Conservation (phyloP, 176 grass and related monocot genomes). For the Rhynchospora pubera region DNA sequence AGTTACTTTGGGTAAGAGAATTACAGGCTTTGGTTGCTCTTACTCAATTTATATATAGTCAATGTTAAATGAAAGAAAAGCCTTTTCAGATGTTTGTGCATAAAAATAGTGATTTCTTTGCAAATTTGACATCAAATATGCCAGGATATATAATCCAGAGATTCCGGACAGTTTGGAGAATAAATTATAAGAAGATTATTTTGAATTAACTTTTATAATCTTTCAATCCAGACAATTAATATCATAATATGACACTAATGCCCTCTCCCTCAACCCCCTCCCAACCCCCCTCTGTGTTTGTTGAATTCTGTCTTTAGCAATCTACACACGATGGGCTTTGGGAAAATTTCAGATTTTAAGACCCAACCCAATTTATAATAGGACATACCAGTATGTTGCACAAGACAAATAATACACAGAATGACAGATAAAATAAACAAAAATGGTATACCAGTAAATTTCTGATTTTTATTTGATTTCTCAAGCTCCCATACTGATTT, state of each 20-base stretch:
- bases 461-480: conserved; percentile 23
- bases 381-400: background rate
- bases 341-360: background rate
- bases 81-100: background rate
- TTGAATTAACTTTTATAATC: background rate
- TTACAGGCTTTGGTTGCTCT: no score
- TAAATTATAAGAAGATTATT: background rate
- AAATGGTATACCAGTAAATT: conserved; percentile 15
- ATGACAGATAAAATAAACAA: background rate
- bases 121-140: background rate
- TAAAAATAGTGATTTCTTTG: background rate
- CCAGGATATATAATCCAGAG: background rate
- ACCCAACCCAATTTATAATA: background rate
- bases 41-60: background rate
- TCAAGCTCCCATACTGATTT: conserved; percentile 17
- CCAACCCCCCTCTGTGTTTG: background rate
- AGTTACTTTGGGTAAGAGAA: background rate
- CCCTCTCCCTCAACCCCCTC: background rate
- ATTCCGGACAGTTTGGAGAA: background rate
- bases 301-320: background rate
- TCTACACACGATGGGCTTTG: background rate
- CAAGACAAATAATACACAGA: background rate
- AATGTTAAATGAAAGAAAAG: background rate
- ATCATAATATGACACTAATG: background rate
- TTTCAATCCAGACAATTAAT: background rate